phyloP scores from a whole-genome alignment of 2,329 filamentous ascomycete genomes.

The Rutstroemia sp. region DNA sequence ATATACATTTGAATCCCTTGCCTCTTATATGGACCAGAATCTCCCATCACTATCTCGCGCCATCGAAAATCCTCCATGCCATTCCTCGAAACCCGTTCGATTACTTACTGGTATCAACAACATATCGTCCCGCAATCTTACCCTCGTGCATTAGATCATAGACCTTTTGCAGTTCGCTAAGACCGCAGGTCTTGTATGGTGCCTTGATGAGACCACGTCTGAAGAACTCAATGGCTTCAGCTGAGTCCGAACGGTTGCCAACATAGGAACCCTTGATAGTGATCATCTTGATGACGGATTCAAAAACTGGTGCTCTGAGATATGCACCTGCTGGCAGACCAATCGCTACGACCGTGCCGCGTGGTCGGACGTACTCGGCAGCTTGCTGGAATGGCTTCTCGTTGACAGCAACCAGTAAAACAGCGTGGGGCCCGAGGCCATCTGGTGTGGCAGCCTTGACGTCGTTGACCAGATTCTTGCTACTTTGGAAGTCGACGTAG shows the following conservation, averaged over 20 bases:
- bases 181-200: slow-evolving; percentile 77
- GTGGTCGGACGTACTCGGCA: slow-evolving; percentile 73
- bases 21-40: neutral
- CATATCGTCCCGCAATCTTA: slow-evolving; percentile 71
- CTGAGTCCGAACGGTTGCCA: slow-evolving; percentile 80
- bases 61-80: neutral
- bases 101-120: slow-evolving; percentile 66
- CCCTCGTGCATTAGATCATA: slow-evolving; percentile 67
- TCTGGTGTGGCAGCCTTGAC: slow-evolving; percentile 76
- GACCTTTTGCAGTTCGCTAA: slow-evolving; percentile 73
- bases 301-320: slow-evolving; percentile 79
- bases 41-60: neutral
- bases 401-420: slow-evolving; percentile 74
- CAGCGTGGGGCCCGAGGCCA: slow-evolving; percentile 78
- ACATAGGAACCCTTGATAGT: slow-evolving; percentile 90
- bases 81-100: neutral
- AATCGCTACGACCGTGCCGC: slow-evolving; percentile 80
- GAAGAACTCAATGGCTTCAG: slow-evolving; percentile 89
- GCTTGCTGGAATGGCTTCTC: slow-evolving; percentile 97
- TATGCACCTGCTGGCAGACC: slow-evolving; percentile 76
- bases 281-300: slow-evolving; percentile 85
- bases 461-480: slow-evolving; percentile 72
- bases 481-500: slow-evolving; percentile 75
- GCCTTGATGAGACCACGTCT: slow-evolving; percentile 70
- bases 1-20: neutral